These are phyloP conservation scores for Suillus tomentosus DNA, from an alignment of 768 basidiomycete species.

Conservation along the genomic window DNA sequence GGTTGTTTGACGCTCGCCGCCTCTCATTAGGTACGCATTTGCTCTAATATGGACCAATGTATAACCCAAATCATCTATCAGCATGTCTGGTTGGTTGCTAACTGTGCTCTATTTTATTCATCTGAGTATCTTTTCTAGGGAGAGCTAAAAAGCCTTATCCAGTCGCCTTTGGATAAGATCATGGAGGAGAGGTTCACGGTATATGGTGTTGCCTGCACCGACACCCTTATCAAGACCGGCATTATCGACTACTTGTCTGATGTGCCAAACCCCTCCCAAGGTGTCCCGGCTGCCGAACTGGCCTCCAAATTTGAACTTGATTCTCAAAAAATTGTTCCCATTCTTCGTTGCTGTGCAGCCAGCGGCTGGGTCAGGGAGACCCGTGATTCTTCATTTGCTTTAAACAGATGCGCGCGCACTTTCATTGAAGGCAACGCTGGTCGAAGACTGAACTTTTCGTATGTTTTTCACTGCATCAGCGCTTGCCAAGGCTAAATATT, in stretches of 20 bases:
- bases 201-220: constrained; percentile 15
- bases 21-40: constrained; percentile 6
- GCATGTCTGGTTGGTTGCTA: constrained; percentile 4
- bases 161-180: constrained; percentile 9
- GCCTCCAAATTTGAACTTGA: neutral
- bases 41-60: too few species aligned
- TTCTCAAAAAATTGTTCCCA: constrained; percentile 1
- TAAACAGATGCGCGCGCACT: constrained; percentile 21
- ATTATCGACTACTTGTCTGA: neutral
- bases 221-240: neutral
- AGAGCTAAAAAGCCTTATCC: constrained; percentile 7
- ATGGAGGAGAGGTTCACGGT: constrained; percentile 11
- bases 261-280: neutral
- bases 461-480: neutral
- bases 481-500: neutral
- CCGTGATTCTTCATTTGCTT: constrained; percentile 19
- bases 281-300: neutral
- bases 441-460: constrained; percentile 17
- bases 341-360: constrained; percentile 21
- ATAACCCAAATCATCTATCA: neutral
- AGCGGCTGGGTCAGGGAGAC: constrained; percentile 24
- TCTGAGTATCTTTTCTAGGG: constrained; percentile 5
- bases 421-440: constrained; percentile 19
- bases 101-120: neutral
- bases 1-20: constrained; percentile 8